A percentile compares a stretch with the other conserved stretches of the same genome.
Conservation (phyloP, 169 alveolate genomes). For the Sarcocystis neurona region DNA sequence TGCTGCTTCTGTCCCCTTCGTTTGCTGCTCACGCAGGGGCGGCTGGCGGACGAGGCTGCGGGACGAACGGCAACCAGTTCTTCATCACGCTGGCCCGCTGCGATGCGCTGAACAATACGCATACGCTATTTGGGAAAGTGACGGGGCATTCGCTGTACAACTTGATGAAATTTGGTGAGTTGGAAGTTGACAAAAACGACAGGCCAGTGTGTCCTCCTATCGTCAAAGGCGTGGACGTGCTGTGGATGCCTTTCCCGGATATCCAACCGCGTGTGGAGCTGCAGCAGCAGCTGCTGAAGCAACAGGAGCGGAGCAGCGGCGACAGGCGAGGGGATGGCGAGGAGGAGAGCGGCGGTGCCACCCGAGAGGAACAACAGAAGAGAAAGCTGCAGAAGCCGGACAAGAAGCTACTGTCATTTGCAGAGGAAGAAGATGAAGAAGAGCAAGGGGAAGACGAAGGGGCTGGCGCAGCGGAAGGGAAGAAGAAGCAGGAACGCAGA, state of each 20-base stretch:
- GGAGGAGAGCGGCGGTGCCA: neutral
- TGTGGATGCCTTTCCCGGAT: conserved; percentile 53
- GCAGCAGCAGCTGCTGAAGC: neutral
- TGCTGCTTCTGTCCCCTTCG: neutral
- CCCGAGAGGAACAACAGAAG: neutral
- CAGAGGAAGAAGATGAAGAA: conserved; percentile 38
- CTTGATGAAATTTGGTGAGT: conserved; percentile 72
- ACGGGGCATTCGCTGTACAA: conserved; percentile 83
- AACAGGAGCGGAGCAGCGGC: neutral
- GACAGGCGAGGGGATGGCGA: neutral
- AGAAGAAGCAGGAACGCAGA: no score
- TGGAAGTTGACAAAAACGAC: conserved; percentile 78
- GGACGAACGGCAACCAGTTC: conserved; percentile 69
- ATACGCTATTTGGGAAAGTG: conserved; percentile 59
- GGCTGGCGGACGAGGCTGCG: conserved; percentile 3
- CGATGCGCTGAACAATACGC: conserved; percentile 36
- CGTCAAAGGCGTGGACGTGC: conserved; percentile 71
- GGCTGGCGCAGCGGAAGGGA: no score
- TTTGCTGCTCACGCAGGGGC: neutral
- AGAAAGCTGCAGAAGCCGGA: conserved; percentile 15
- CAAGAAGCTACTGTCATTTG: conserved; percentile 43
- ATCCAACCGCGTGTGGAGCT: conserved; percentile 32
- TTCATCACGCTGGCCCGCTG: conserved; percentile 65
- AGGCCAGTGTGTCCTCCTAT: conserved; percentile 78
- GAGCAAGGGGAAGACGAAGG: no score